These are phyloP conservation scores for Ophiostoma australiae DNA, from an alignment of 2,329 filamentous ascomycete species.

Conservation along the genomic window DNA sequence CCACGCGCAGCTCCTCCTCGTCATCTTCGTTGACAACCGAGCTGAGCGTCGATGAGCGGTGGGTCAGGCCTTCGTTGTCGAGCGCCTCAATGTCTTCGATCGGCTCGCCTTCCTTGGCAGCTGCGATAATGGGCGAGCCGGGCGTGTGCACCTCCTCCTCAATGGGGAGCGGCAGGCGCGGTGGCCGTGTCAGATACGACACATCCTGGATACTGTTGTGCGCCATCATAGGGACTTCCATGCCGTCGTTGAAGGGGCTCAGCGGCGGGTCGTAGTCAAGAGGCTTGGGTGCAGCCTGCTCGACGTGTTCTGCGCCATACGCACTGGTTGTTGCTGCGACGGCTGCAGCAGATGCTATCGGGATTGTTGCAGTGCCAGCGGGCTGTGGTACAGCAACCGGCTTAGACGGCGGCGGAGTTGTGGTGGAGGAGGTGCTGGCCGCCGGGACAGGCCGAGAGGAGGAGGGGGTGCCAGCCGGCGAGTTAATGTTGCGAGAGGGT, in stretches of 20 bases:
- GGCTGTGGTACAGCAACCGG: conserved; percentile 52
- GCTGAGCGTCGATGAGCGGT: conserved; percentile 56
- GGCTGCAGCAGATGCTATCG: conserved; percentile 5
- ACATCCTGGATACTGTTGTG: conserved; percentile 59
- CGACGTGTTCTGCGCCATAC: conserved; percentile 9
- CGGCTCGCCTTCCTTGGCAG: conserved; percentile 54
- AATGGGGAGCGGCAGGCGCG: conserved; percentile 85
- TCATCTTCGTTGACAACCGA: conserved; percentile 53
- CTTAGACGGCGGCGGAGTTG: conserved; percentile 37
- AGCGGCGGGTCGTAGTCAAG: conserved; percentile 33
- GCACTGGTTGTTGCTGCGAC: conserved; percentile 28
- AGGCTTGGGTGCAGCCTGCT: conserved; percentile 26
- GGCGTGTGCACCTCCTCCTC: conserved; percentile 86
- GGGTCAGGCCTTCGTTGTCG: conserved; percentile 45
- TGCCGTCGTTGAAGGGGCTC: conserved; percentile 34
- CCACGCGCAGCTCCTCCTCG: conserved; percentile 70
- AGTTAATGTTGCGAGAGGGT: conserved; percentile 13
- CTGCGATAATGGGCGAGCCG: conserved; percentile 79
- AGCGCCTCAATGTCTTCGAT: conserved; percentile 48
- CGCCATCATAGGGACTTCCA: conserved; percentile 43
- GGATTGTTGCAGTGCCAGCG: background rate
- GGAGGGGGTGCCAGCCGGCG: conserved; percentile 26
- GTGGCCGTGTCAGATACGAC: conserved; percentile 65
- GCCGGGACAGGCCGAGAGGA: conserved; percentile 32
- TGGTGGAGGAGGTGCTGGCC: conserved; percentile 21